Evolutionary conservation across 2,329 filamentous ascomycete genomes (phyloP).

Genomic region (Sordariomycetes sp.): DNA sequence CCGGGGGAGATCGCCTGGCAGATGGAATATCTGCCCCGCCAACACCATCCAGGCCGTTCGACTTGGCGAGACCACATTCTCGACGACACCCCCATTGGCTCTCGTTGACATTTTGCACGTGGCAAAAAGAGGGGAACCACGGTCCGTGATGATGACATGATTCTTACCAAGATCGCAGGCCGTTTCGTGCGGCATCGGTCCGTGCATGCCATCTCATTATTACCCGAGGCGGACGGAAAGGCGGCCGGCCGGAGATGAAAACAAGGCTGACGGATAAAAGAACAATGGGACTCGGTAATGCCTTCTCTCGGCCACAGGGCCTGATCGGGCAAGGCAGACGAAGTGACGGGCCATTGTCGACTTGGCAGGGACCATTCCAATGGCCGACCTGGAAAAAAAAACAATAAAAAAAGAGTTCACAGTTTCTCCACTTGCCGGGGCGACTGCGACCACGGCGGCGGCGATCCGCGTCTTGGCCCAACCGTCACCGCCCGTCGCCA

Average conservation of each 20-base stretch:
- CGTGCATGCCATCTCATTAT: background rate
- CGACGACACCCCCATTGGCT: background rate
- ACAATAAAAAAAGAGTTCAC: background rate
- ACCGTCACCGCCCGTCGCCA: background rate
- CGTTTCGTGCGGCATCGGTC: background rate
- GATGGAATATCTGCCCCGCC: no score
- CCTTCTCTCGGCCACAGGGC: background rate
- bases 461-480: background rate
- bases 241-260: background rate
- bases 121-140: background rate
- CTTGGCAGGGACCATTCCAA: background rate
- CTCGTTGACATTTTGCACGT: background rate
- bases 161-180: background rate
- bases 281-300: background rate
- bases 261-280: background rate
- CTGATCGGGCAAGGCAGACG: background rate
- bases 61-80: no score
- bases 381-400: background rate
- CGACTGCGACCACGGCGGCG: background rate
- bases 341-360: background rate
- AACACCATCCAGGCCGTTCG: background rate
- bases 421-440: background rate
- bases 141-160: background rate
- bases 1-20: no score
- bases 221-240: background rate